Evolutionary conservation across 352 stramenopile species (phyloP), one percentile per base, ranked within the genome.

Genomic region (Aphanomyces stellatus): DNA sequence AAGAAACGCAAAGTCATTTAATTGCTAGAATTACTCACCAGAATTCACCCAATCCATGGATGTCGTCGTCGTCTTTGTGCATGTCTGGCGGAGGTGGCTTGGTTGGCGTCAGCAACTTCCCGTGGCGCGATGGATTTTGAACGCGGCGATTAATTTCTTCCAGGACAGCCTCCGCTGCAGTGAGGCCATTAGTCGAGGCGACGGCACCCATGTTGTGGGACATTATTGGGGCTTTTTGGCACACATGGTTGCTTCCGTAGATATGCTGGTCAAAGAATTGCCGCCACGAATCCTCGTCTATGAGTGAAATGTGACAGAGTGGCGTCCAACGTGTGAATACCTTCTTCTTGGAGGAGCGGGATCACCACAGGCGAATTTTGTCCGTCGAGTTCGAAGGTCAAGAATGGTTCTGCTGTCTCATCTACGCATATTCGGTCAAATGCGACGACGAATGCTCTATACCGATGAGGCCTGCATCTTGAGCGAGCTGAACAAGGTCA

Each of bases 1-100:
- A 98, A 97, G 72, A 99, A 99, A 78, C 88, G 95, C 56, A 85
- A 90, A 65, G 76, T 96, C 25, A 74, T 98, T 61, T 94, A 87
- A 73, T 17, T 51, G 46, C 10, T 17, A 17, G 37, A 17, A 43
- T 8, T 43, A 28, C 10, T 53, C 46, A 53, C 46, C 46, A 53
- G 8, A 53, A 53, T 8, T 53, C 46, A 15, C 25, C 24, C 46
- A 53, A 53, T 53, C 46, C 46, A 2, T 53, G 46, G 10, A 1
- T 28, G 46, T 53, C 46, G 19, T 53, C 19, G 1, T 53, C 10
- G 1, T 53, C 46, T 15, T 46, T 46, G 37, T 11, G 37, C 37
- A 43, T 17, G 37, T 43, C 8, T 43, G 37, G 37, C 37, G 37
- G 37, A 17, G 37, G 37, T 43, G 37, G 37, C 37, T 43, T 43